These are phyloP conservation scores for Nothopassalora personata DNA, from an alignment of 2,329 filamentous ascomycete species.

Conservation along the genomic window DNA sequence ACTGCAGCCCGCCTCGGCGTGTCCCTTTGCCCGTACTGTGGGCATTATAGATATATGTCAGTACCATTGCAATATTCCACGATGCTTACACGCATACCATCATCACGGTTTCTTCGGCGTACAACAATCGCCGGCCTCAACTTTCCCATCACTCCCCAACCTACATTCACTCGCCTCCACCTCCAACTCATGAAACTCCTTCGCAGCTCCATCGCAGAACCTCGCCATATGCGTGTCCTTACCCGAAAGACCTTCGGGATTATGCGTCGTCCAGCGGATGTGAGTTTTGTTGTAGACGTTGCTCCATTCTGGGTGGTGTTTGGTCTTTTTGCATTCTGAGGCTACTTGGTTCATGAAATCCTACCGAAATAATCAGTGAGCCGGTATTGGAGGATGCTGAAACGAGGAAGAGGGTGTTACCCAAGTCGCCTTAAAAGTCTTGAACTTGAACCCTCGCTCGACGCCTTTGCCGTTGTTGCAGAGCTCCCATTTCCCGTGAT, in stretches of 20 bases:
- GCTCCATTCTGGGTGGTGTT: slow-evolving; percentile 72
- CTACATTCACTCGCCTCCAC: slow-evolving; percentile 8
- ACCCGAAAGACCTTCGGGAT: slow-evolving; percentile 57
- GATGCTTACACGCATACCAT: background rate
- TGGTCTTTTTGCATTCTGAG: slow-evolving; percentile 60
- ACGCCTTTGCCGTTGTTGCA: slow-evolving; percentile 31
- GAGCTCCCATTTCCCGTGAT: slow-evolving; percentile 30
- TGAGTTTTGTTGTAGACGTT: slow-evolving; percentile 69
- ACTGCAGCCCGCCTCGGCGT: too few relatives aligned
- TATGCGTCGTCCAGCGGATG: slow-evolving; percentile 70
- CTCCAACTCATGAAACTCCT: slow-evolving; percentile 24
- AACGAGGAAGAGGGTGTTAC: slow-evolving; percentile 16
- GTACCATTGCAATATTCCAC: background rate
- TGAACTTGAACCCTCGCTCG: slow-evolving; percentile 35
- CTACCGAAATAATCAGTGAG: slow-evolving; percentile 24
- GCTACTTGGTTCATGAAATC: slow-evolving; percentile 72
- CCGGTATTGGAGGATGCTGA: background rate
- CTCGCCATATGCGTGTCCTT: slow-evolving; percentile 59
- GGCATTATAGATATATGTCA: background rate
- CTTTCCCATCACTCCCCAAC: slow-evolving; percentile 11
- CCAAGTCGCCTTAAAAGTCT: slow-evolving; percentile 37
- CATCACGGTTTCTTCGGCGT: slow-evolving; percentile 10
- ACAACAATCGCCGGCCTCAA: slow-evolving; percentile 18
- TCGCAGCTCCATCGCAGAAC: slow-evolving; percentile 51
- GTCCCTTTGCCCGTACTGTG: too few relatives aligned